phyloP scores from a whole-genome alignment of 2,329 filamentous ascomycete genomes.

The Escovopsis weberi region DNA sequence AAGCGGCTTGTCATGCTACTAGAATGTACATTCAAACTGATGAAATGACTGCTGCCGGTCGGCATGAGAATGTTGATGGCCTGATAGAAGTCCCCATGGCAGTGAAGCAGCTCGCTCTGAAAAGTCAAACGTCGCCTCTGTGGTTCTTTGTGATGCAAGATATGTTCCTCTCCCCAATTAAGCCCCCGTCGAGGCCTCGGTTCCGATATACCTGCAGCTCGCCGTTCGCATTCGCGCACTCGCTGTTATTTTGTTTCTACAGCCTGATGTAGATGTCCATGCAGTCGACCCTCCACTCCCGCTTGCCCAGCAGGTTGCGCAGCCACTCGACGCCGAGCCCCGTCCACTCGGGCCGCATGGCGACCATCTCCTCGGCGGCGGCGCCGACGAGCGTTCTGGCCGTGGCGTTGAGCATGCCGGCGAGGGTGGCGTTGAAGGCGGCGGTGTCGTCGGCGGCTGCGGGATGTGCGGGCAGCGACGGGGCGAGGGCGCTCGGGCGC shows the following conservation, averaged over 20 bases:
- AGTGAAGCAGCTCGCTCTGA: too few relatives aligned
- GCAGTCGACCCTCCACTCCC: constrained; percentile 84
- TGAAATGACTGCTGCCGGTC: too few relatives aligned
- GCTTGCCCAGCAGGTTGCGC: constrained; percentile 61
- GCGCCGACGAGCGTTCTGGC: constrained; percentile 52
- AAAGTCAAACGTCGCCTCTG: too few relatives aligned
- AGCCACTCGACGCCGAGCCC: constrained; percentile 77
- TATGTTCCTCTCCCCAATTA: too few relatives aligned
- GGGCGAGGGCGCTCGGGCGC: constrained; percentile 27
- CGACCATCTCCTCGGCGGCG: constrained; percentile 46
- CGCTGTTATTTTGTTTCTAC: constrained; percentile 18
- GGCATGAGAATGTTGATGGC: too few relatives aligned
- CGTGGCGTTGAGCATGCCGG: constrained; percentile 52
- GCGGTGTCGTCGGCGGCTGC: constrained; percentile 10
- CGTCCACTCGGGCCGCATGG: constrained; percentile 50
- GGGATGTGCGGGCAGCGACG: neutral
- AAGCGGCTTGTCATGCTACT: too few relatives aligned
- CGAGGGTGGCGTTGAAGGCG: constrained; percentile 33
- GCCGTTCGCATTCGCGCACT: too few relatives aligned
- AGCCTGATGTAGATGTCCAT: constrained; percentile 76
- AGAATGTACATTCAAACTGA: too few relatives aligned
- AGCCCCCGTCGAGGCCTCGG: too few relatives aligned
- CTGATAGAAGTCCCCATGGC: too few relatives aligned
- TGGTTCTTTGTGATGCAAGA: too few relatives aligned
- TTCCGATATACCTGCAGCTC: too few relatives aligned